Evolutionary conservation across 2,329 filamentous ascomycete species (phyloP), one percentile per base, ranked within the genome.

Genomic region (Colletotrichum theobromicola): DNA sequence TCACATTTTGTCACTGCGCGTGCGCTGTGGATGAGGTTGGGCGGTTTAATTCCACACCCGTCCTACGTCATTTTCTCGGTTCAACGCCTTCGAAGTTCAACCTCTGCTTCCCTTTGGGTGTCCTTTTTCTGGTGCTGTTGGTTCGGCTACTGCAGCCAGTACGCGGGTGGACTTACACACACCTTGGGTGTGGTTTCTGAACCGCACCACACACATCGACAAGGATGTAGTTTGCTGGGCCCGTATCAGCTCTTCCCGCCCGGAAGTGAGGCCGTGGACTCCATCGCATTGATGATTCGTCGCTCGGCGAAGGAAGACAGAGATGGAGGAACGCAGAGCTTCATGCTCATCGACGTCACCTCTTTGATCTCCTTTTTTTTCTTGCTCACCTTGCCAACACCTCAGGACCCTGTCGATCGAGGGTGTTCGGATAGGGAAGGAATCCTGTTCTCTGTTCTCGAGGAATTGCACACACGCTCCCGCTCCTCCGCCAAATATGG

Each of bases 391-490:
- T 30, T 64, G 24, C 24, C 18, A 32, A 32, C 21, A 21, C 26
- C 60, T 53, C 7, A 28, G 34, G 67, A 63, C 66, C 67, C 60
- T 74, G 66, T 53, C 30, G 60, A 65, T 65, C 62, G 24, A 50
- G 55, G 68, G 70, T 21, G 42, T 72, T 72, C 30, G 34, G 64
- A 72, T 37, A 26, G 37, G 50, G 21, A n/a, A 28, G 68, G 26
- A 67, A 60, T 67, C 65, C 65, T 67, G 65, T 55, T 67, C 34
- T 67, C 65, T 67, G 65, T 55, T 67, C 34, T 67, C 24, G 37
- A 28, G 24, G 57, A 37, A 7, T 42, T 42, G 28, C 5, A 55
- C n/a, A 37, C 42, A 50, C 42, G 42, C 24, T 21, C 12, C 28
- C 30, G n/a, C 9, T 9, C 28, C 32, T 42, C 42, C 42, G 4